Percentiles rank a stretch among this genome's conserved stretches.
phyloP scores from a whole-genome alignment of 805 yeast genomes.

The Schizosaccharomyces lindneri region DNA sequence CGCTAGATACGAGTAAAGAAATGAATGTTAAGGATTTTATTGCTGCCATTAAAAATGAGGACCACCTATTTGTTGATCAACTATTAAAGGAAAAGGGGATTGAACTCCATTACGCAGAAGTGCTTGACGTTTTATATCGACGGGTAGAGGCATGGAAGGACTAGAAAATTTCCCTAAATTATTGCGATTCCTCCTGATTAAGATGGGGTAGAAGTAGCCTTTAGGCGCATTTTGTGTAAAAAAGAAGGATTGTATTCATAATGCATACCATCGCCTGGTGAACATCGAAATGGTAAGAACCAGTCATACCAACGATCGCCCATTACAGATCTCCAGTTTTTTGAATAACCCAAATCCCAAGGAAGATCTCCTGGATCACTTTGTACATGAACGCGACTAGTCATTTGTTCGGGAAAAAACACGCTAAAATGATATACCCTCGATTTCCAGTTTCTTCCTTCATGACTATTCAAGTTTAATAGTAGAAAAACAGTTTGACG shows the following conservation, averaged over 20 bases:
- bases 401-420: neutral
- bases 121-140: neutral
- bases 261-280: neutral
- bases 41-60: neutral
- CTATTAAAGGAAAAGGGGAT: neutral
- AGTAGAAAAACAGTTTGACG: neutral
- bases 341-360: neutral
- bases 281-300: neutral
- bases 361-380: neutral
- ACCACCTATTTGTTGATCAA: neutral
- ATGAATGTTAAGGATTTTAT: neutral
- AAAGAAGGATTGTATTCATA: neutral
- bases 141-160: neutral
- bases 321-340: neutral
- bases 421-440: neutral
- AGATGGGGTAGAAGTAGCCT: neutral
- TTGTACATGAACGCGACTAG: neutral
- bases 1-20: neutral
- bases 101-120: neutral
- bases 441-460: neutral
- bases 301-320: slow-evolving; percentile 1
- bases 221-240: neutral
- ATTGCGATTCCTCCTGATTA: neutral
- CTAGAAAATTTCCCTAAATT: neutral
- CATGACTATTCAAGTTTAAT: neutral